Evolutionary conservation across 169 alveolate species (phyloP), one percentile per base, ranked within the genome.

Genomic region (Plasmodium cynomolgi): DNA sequence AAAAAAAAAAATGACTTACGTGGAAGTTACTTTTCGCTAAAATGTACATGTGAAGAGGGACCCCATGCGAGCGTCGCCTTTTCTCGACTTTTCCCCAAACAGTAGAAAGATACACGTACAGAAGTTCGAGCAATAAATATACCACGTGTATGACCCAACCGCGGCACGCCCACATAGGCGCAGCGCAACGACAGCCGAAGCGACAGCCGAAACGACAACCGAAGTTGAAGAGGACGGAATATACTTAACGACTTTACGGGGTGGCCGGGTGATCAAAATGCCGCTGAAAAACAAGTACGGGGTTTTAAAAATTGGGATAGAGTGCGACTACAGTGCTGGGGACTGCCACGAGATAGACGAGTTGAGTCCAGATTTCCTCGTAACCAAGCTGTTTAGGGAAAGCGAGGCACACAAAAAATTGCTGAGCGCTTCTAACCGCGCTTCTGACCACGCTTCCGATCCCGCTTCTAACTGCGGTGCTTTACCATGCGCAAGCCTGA

Each of bases 251-350:
- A 23, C 31, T 81, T 81, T 81, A 81, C 26, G 58, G 31, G 9
- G 34, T 26, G 58, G 29, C 13, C 17, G 50, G n/a, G 71, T 37
- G 47, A 71, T 1, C 33, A 77, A 88, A 23, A 91, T 91, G 95
- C 91, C 95, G 34, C 8, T 91, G 62, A 91, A 91, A 56, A 91
- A 91, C 62, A 91, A 91, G 77, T 91, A 91, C 31, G 95, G 81
- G 34, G 29, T 41, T 23, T 73, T 91, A 82, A 68, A 73, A n/a
- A 54, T 91, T 73, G 95, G 95, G 23, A 82, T 91, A 29, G 85
- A 91, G 83, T 73, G 29, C 44, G 50, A 82, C n/a, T 91, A 91
- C 39, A 17, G 83, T 54, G 90, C 47, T 7, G 79, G 37, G 31
- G 77, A 58, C 31, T 20, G 71, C 23, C 7, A 23, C 6, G 83